Base-by-base conservation (phyloP, 2,329 filamentous ascomycete genomes). In the Ceratocystis lukuohia region DNA sequence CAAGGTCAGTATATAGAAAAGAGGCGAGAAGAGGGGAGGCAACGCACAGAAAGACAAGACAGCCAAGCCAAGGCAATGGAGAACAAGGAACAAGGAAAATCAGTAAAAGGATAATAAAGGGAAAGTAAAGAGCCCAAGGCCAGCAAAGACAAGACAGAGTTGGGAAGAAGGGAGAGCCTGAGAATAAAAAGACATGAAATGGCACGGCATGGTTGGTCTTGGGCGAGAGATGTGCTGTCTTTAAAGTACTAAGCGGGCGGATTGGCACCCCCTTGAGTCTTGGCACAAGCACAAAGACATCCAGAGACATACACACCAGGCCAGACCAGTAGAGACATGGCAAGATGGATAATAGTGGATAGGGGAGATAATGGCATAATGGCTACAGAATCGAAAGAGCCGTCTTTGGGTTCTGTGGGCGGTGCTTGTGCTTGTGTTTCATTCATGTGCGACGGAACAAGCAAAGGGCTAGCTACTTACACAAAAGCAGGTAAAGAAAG, bases 181-280 rank as follows among this genome's bases (percentile, higher is more conserved):
- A 63, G n/a, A 53, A 63, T 3, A 53, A 17, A 63, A 50, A 41
- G 37, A 41, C 37, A 41, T 12, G 37, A 41, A 41, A 12, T 41
- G 37, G 37, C 10, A 41, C 37, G 37, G 37, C 37, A 41, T 41
- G 37, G 10, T 12, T 41, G 30, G 22, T 30, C 17, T 46, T 41
- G 45, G 61, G 25, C 25, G 61, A 33, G 45, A 53, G 28, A 22
- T 63, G 61, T 50, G 61, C 45, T 63, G 45, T 48, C 61, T 63
- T 50, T 63, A 50, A 63, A 53, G 20, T 22, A 33, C 50, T 48
- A 50, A 53, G 45, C 61, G 45, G 25, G 25, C 53, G 25, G 53
- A 59, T 17, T 59, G 53, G 46, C 45, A 63, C 45, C 41, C 61
- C 61, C 45, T 25, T 63, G n/a, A 28, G 61, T 48, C 61, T 63